phyloP scores from a whole-genome alignment of 495 filamentous ascomycete species.

The Cercophora samala region DNA sequence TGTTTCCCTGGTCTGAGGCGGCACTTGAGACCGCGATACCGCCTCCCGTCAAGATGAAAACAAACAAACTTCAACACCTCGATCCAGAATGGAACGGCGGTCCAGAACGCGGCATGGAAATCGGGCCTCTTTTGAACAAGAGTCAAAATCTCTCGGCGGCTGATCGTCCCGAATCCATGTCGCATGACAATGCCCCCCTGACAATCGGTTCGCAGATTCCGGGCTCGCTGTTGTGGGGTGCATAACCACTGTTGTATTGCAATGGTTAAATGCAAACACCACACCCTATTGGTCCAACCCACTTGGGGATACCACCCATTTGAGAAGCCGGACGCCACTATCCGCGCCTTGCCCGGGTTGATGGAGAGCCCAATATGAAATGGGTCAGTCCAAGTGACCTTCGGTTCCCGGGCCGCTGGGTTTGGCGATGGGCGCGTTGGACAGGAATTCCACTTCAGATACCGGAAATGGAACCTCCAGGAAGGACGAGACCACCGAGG shows the following conservation, averaged over 20 bases:
- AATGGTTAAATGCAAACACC: conserved; percentile 15
- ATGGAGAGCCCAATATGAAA: not conserved
- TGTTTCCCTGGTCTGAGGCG: not conserved
- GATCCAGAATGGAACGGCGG: not conserved
- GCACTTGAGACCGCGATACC: not conserved
- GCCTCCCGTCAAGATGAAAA: not conserved
- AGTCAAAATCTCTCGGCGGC: conserved; percentile 8
- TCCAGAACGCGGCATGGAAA: not conserved
- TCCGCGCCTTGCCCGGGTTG: conserved; percentile 14
- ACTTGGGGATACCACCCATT: conserved; percentile 1
- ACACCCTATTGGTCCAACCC: conserved; percentile 10
- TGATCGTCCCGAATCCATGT: conserved; percentile 17
- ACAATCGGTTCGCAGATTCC: conserved; percentile 5
- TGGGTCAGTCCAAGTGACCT: conserved; percentile 5
- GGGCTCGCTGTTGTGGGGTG: conserved; percentile 18
- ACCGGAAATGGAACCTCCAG: conserved; percentile 8
- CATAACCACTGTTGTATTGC: conserved; percentile 1
- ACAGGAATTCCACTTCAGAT: not conserved
- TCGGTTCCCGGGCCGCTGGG: conserved; percentile 17
- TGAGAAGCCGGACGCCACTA: conserved; percentile 19
- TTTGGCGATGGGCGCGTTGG: not conserved
- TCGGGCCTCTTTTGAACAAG: not conserved
- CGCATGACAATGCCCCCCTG: conserved; percentile 13
- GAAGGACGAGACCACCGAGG: not conserved
- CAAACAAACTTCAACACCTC: not conserved